Base-by-base conservation (phyloP, 73 alveolate genomes). In the Breviolum minutum region DNA sequence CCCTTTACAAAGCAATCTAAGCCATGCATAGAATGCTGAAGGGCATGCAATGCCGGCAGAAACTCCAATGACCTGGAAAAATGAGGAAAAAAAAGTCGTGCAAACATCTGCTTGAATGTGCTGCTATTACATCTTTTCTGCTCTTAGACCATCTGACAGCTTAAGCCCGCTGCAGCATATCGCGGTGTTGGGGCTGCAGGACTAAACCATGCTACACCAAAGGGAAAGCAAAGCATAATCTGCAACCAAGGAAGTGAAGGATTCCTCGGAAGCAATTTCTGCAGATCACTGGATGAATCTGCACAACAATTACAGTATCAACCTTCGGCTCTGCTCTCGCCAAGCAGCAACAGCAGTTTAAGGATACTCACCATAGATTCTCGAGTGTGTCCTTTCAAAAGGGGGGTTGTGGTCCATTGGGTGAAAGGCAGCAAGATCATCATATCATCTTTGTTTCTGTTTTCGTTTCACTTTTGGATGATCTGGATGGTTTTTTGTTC, bases 151-250 rank as follows among this genome's bases (percentile, higher is more conserved):
- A n/a, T n/a, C n/a, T 40, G 54, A 40, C 54, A 3, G 54, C 77
- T 68, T 68, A 22, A 68, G 77, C 77, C 24, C 77, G 89, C 69
- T 11, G 27, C 96, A 29, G 61, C 26, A 62, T 90, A 69, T 76
- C 96, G 62, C 32, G 63, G 68, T 19, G 61, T 54, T 61, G 86
- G 71, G 30, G 54, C 76, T 8, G 77, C 81, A 10, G 87, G 68
- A 74, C 88, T 69, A 87, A 90, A 90, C 96, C 96, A 90, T 81
- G 96, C 96, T 24, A 90, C 63, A 64, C 96, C 96, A 62, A 90
- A 90, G 74, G 87, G 87, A 27, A 90, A 62, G 63, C 32, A 24
- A 87, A 90, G 29, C 27, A 76, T 12, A n/a, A 60, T 40, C 76
- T 90, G 96, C 17, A 71, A 64, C 96, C 96, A 90, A 13, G 87